phyloP scores from a whole-genome alignment of 208 protist species.

The Trypanosoma platydactyli region DNA sequence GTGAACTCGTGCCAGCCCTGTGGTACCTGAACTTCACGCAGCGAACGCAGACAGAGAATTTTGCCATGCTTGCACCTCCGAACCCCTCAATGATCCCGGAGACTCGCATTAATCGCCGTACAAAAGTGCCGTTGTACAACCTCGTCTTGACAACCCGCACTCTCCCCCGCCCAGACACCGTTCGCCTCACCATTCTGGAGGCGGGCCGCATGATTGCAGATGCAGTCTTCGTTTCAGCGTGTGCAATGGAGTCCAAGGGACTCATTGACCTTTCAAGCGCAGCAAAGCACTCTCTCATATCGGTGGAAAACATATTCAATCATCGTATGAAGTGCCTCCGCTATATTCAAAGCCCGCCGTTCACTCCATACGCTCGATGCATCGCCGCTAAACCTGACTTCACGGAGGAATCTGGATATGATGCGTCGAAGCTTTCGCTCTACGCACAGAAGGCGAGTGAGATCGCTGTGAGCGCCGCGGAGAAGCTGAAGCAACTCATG shows the following conservation, averaged over 20 bases:
- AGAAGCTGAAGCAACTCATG: conserved; percentile 49
- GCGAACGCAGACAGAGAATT: conserved; percentile 69
- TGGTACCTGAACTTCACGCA: conserved; percentile 81
- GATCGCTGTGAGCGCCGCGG: conserved; percentile 48
- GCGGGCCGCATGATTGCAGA: conserved; percentile 64
- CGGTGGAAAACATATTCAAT: conserved; percentile 75
- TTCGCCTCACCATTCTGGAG: conserved; percentile 49
- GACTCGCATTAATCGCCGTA: conserved; percentile 79
- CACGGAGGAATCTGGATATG: not conserved
- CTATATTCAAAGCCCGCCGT: conserved; percentile 64
- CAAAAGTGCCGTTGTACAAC: conserved; percentile 74
- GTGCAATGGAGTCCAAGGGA: conserved; percentile 70
- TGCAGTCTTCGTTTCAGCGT: conserved; percentile 63
- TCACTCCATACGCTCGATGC: conserved; percentile 70
- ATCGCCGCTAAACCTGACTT: conserved; percentile 54
- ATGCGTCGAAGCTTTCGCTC: conserved; percentile 36
- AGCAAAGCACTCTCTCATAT: conserved; percentile 54
- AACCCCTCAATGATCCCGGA: conserved; percentile 42
- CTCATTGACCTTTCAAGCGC: conserved; percentile 65
- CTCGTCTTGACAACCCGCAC: conserved; percentile 72
- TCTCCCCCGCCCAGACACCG: conserved; percentile 36
- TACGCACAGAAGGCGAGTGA: conserved; percentile 60
- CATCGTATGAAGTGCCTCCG: conserved; percentile 78
- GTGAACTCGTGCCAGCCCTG: conserved; percentile 67
- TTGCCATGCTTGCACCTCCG: conserved; percentile 50